These are phyloP conservation scores for Volvox reticuliferus DNA, from an alignment of 139 green algal genomes.

Conservation along the genomic window DNA sequence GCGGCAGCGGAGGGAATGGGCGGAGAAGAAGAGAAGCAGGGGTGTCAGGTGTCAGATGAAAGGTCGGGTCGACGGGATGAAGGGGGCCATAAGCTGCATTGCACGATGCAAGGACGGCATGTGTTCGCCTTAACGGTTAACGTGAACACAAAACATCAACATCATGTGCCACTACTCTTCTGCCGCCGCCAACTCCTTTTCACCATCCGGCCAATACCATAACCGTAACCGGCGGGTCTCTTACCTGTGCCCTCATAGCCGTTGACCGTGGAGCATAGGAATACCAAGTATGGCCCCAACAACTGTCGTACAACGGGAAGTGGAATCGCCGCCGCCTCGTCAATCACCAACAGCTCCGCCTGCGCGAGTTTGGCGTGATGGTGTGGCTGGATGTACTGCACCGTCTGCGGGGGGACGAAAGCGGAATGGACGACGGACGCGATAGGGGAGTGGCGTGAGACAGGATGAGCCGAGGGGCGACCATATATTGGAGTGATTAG, in stretches of 20 bases:
- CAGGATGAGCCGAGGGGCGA: neutral
- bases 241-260: slow-evolving; percentile 94
- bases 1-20: neutral
- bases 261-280: slow-evolving; percentile 96
- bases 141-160: no score
- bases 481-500: no score
- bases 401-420: slow-evolving; percentile 78
- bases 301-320: slow-evolving; percentile 94
- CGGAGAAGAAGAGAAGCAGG: neutral
- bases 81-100: no score
- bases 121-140: no score
- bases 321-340: slow-evolving; percentile 97
- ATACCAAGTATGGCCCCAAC: slow-evolving; percentile 98
- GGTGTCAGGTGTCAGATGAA: neutral
- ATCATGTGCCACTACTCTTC: no score
- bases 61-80: no score
- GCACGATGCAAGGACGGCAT: no score
- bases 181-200: no score
- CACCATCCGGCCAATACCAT: neutral
- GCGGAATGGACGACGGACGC: neutral
- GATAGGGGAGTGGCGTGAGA: neutral
- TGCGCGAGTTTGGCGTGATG: slow-evolving; percentile 88
- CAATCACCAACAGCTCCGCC: slow-evolving; percentile 98
- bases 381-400: slow-evolving; percentile 98
- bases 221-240: neutral